Evolutionary conservation across 2,329 filamentous ascomycete genomes (phyloP), one percentile per base, ranked within the genome.

Genomic region (Albophoma yamanashiensis): DNA sequence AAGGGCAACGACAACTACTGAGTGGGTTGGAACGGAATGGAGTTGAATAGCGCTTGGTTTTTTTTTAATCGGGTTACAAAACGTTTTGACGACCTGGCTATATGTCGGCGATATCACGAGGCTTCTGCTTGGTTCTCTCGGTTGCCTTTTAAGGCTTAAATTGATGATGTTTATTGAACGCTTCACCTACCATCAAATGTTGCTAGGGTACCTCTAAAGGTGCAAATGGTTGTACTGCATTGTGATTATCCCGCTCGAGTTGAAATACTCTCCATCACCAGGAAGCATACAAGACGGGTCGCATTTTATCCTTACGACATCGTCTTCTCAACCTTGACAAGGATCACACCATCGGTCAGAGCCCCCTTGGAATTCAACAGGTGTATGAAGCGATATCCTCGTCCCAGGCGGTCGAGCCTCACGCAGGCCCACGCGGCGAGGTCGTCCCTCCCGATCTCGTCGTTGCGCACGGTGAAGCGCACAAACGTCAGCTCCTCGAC

Each of bases 351-450:
- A 27, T 84, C 81, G 3, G 83, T 88, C 60, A 84, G 73, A 38
- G 79, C 76, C 0, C 91, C 91, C 63, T 86, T 81, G 34, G 79
- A 77, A 69, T 96, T 87, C 63, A 89, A 79, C 61, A 97, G 75
- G 67, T 87, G 88, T 60, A 97, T 78, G 65, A 96, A 85, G 14
- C 92, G 81, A 66, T 89, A 89, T 0, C 94, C 93, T 40, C 82
- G 76, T 62, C 85, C 84, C 61, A 97, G 73, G 9, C 92, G 82
- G 74, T 97, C 92, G 27, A 97, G 82, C 45, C 92, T 82, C 66
- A 96, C 87, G 69, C 92, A 96, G 1, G 89, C 86, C 94, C 94
- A 97, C 3, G 89, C 91, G 14, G 91, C 88, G 60, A 96, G 74
- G 61, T 88, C 83, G 68, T 97, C 92, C 63, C 82, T 82, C 4